Evolutionary conservation across 495 filamentous ascomycete genomes (phyloP), one percentile per base, ranked within the genome.

Genomic region (Podospora anserina): DNA sequence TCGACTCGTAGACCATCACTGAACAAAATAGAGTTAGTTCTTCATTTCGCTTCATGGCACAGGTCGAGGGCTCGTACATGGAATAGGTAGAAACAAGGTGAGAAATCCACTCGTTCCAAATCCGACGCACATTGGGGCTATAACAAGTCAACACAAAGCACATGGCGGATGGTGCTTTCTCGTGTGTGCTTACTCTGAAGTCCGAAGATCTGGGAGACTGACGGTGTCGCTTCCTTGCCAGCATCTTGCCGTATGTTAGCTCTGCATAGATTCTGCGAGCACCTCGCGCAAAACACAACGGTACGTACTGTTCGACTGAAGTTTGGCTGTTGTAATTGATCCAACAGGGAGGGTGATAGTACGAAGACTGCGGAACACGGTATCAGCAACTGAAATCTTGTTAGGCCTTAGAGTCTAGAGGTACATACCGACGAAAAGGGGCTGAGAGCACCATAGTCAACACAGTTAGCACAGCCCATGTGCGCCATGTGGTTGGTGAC

Each of bases 401-500:
- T 7, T 26, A 19, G n/a, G n/a, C 3, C 4, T 5, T 58, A 7
- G 55, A 49, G 15, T 5, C 39, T 16, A 49, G 9, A 49, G 30
- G 13, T 15, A 39, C 65, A 49, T 71, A 76, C 74, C 67, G 82
- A 78, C 71, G 90, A 86, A 80, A 93, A 94, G 7, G 90, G 88
- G 34, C 82, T 83, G 74, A 89, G 89, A 27, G 79, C 71, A 30
- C 79, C 80, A 76, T 91, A 90, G 77, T 91, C 85, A 49, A 91
- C 85, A 39, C 75, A 79, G 32, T 76, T 70, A 0, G 82, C 79
- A 26, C 82, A 76, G 3, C 89, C 88, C 28, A 80, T 76, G 70
- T 88, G 87, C 27, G 88, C 91, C 83, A 93, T 87, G 72, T 95
- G 90, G 74, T 95, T 95, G 19, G 89, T 86, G 11, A 93, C 91